Evolutionary conservation across 768 basidiomycete species (phyloP), one percentile per base, ranked within the genome.

Genomic region (Holtermannia corniformis): DNA sequence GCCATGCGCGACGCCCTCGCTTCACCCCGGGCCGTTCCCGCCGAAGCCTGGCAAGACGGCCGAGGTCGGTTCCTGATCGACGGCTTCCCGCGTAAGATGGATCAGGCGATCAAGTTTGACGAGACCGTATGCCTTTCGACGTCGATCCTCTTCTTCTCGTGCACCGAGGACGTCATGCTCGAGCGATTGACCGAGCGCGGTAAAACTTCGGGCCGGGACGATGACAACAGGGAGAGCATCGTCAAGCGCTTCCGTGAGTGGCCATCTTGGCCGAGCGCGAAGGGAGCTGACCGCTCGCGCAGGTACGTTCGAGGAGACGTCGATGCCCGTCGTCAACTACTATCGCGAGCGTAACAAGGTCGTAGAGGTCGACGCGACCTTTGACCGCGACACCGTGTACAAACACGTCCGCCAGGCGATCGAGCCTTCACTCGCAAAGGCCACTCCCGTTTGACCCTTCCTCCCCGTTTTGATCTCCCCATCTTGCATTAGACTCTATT

Each of bases 61-160:
- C 76, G 74, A 49, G 88, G 87, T 22, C 82, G 89, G 44, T 99
- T 97, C 78, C 78, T 97, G 62, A 83, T 99, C 57, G 93, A 99
- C 58, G 95, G 93, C 1, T 97, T 97, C 75, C 95, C 93, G 50
- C 81, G 93, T 56, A 91, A 97, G 78, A 91, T 97, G 90, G 95
- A 99, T 70, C 95, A 99, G 74, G 93, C 92, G 0, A 55, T 84
- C 64, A 82, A 83, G 70, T 99, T 96, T 67, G 93, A 97, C 64
- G 77, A 86, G 61, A 78, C 82, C 44, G 93, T 95, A 53, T 95
- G 91, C 73, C 56, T 75, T 47, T 85, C 90, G 1, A 79, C 83
- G 0, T 75, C 83, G 52, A 86, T 92, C 26, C 74, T 99, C 47
- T 95, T 86, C 78, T 89, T 86, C 74, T 78, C 81, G 5, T 91